These are phyloP conservation scores for Termitomyces sp. DNA, from an alignment of 768 basidiomycete species.

Conservation along the genomic window DNA sequence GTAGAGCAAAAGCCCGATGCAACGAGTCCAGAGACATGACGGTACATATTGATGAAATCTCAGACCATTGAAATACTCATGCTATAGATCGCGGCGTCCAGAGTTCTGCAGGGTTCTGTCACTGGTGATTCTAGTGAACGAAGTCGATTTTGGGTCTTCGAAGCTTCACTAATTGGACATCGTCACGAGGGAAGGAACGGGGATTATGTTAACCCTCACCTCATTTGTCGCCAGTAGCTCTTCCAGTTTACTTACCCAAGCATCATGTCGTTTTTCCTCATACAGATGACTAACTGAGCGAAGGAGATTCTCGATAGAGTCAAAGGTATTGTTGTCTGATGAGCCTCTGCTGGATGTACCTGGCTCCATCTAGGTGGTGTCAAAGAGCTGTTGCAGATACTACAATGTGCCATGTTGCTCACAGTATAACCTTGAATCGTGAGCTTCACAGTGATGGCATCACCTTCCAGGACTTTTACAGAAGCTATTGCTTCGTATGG, in stretches of 20 bases:
- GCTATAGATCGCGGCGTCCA: neutral
- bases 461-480: conserved; percentile 56
- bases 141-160: neutral
- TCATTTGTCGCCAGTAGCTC: conserved; percentile 22
- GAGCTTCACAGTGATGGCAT: conserved; percentile 40
- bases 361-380: conserved; percentile 6
- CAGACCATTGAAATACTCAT: neutral
- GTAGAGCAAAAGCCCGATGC: neutral
- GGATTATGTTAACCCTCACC: neutral
- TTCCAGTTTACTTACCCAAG: conserved; percentile 45
- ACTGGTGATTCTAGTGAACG: neutral
- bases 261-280: conserved; percentile 39
- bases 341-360: neutral
- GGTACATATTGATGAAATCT: neutral
- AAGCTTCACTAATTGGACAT: neutral
- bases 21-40: neutral
- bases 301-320: conserved; percentile 59
- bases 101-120: neutral
- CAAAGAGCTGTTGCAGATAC: neutral
- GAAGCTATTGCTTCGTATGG: conserved; percentile 47
- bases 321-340: conserved; percentile 33
- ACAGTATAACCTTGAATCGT: conserved; percentile 57
- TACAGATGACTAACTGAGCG: conserved; percentile 54
- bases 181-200: neutral
- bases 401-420: conserved; percentile 13